Evolutionary conservation across 2,329 filamentous ascomycete genomes (phyloP).

Genomic region (Pestalotiopsis sp.): DNA sequence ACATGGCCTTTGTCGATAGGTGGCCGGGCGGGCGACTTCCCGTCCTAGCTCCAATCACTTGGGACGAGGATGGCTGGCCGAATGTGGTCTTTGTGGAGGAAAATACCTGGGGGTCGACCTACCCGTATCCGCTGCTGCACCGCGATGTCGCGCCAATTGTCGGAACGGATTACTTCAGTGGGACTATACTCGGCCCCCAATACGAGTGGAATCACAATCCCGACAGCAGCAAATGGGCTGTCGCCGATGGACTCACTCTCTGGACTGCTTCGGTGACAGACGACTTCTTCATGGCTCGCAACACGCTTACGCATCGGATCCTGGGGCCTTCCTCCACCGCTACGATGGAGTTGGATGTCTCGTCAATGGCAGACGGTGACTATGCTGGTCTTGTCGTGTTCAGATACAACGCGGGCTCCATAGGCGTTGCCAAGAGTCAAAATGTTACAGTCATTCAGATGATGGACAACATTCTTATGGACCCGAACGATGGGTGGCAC

Average conservation of each 20-base stretch:
- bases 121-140: constrained; percentile 38
- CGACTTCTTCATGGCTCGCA: constrained; percentile 51
- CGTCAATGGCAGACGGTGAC: constrained; percentile 53
- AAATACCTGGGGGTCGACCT: constrained; percentile 50
- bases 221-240: constrained; percentile 46
- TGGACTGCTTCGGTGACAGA: constrained; percentile 53
- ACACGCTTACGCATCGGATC: constrained; percentile 52
- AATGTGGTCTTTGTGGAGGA: constrained; percentile 39
- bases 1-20: constrained; percentile 57
- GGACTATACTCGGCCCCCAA: constrained; percentile 41
- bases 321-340: constrained; percentile 47
- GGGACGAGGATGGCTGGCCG: constrained; percentile 56
- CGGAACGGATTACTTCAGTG: constrained; percentile 50
- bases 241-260: constrained; percentile 49
- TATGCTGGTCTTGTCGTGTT: constrained; percentile 54
- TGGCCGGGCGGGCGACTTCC: constrained; percentile 62
- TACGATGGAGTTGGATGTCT: constrained; percentile 53
- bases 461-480: constrained; percentile 41
- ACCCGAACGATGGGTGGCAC: constrained; percentile 30
- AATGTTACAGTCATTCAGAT: constrained; percentile 33
- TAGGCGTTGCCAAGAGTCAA: constrained; percentile 48
- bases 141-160: constrained; percentile 30
- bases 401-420: constrained; percentile 55
- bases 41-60: constrained; percentile 57
- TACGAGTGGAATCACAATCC: constrained; percentile 70